These are phyloP conservation scores for Gossypium davidsonii DNA, from an alignment of 441 rosid species.

Conservation along the genomic window DNA sequence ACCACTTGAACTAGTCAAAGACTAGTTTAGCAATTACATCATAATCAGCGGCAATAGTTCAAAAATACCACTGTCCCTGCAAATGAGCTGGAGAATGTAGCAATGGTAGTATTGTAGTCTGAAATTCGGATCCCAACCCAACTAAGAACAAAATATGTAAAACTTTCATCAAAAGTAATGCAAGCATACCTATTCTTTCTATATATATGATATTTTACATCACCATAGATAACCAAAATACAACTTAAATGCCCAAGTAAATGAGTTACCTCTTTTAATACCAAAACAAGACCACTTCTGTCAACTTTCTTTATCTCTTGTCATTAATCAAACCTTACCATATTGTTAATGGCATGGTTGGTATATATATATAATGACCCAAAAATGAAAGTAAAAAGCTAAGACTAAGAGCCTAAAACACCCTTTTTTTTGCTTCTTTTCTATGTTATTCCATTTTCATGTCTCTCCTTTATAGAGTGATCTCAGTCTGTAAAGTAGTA, in stretches of 20 bases:
- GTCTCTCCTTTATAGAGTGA: constrained; percentile 47
- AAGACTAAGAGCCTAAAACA: constrained; percentile 18
- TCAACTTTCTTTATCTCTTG: constrained; percentile 12
- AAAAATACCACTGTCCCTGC: constrained; percentile 21
- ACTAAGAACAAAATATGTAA: not conserved
- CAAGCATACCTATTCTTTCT: constrained; percentile 12
- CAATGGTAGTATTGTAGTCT: not conserved
- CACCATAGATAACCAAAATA: constrained; percentile 21
- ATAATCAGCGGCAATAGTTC: constrained; percentile 14
- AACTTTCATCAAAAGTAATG: not conserved
- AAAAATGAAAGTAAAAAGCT: constrained; percentile 19
- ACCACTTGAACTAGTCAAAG: not conserved
- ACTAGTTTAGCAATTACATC: not conserved
- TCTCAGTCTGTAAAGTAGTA: constrained; percentile 47
- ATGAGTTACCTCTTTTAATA: not conserved
- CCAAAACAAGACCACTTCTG: constrained; percentile 14
- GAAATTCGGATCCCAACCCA: not conserved
- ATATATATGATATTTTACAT: constrained; percentile 19
- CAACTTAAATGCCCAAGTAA: constrained; percentile 3
- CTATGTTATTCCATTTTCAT: not conserved
- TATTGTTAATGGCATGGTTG: constrained; percentile 20
- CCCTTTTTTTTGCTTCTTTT: constrained; percentile 5
- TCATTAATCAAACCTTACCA: constrained; percentile 24
- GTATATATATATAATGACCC: constrained; percentile 18
- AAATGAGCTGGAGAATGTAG: constrained; percentile 17